Percentiles rank a stretch among this genome's conserved stretches.
These are phyloP conservation scores for Candida nemodendra DNA, from an alignment of 805 yeast species.

Conservation along the genomic window DNA sequence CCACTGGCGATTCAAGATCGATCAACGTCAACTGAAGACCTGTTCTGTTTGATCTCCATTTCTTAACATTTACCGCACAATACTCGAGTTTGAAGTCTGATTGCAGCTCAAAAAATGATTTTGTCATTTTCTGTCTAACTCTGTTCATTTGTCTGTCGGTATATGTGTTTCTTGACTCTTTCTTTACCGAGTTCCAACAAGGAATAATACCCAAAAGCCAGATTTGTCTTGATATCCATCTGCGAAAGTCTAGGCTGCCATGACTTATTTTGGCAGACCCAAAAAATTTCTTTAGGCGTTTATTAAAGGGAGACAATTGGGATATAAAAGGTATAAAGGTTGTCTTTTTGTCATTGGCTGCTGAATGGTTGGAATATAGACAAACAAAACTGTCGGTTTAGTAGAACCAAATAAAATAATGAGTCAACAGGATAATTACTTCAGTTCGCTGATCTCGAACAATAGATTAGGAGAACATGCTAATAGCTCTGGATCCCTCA, in stretches of 20 bases:
- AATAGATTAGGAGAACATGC: constrained; percentile 13
- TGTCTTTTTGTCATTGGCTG: too few relatives aligned
- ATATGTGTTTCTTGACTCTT: too few relatives aligned
- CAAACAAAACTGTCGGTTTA: too few relatives aligned
- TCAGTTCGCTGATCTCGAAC: constrained; percentile 16
- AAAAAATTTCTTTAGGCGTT: constrained; percentile 2
- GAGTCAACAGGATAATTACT: constrained; percentile 18
- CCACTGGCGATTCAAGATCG: constrained; percentile 79
- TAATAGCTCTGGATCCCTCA: constrained; percentile 16
- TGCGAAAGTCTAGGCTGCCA: not conserved
- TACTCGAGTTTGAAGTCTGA: constrained; percentile 65
- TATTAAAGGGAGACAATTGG: constrained; percentile 3
- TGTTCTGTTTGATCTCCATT: constrained; percentile 77
- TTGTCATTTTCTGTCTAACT: constrained; percentile 14
- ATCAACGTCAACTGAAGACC: constrained; percentile 80
- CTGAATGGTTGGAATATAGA: too few relatives aligned
- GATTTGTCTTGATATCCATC: not conserved
- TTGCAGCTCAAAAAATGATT: constrained; percentile 39
- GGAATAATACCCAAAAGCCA: not conserved
- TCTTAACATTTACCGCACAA: constrained; percentile 67
- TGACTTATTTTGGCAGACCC: constrained; percentile 1
- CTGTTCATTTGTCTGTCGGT: constrained; percentile 7
- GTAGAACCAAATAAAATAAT: not conserved
- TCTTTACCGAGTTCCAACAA: not conserved
- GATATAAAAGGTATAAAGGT: too few relatives aligned